Evolutionary conservation across 768 basidiomycete species (phyloP).

Genomic region (Hysterangium stoloniferum): DNA sequence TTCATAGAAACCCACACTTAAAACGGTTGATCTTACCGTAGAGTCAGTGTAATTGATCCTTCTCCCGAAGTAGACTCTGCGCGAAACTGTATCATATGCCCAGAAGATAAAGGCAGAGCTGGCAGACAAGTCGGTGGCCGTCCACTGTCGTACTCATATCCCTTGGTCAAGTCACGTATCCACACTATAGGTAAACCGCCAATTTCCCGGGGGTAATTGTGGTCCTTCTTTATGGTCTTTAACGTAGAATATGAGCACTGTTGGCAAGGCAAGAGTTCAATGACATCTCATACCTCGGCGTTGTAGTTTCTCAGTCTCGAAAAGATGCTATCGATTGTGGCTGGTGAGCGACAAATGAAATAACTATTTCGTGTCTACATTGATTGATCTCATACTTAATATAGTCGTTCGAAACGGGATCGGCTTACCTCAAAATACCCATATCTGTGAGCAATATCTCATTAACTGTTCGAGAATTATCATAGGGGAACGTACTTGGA

Average conservation of each 20-base stretch:
- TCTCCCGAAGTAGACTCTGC: slow-evolving; percentile 36
- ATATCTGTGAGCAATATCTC: slow-evolving; percentile 38
- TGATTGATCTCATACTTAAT: background rate
- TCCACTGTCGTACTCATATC: slow-evolving; percentile 56
- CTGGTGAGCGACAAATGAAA: slow-evolving; percentile 63
- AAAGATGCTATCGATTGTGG: slow-evolving; percentile 65
- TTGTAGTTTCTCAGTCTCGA: slow-evolving; percentile 51
- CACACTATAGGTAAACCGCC: slow-evolving; percentile 52
- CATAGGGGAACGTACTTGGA: slow-evolving; percentile 32
- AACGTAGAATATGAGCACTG: slow-evolving; percentile 8
- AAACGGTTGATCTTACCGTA: slow-evolving; percentile 37
- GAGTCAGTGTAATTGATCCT: slow-evolving; percentile 57
- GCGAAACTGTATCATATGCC: slow-evolving; percentile 82
- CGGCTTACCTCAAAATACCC: slow-evolving; percentile 63
- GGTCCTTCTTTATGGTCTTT: slow-evolving; percentile 16
- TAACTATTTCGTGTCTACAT: slow-evolving; percentile 73
- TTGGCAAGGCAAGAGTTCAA: background rate
- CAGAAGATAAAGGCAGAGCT: slow-evolving; percentile 59
- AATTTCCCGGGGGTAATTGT: slow-evolving; percentile 53
- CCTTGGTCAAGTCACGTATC: slow-evolving; percentile 68
- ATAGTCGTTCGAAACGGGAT: background rate
- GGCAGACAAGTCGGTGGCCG: slow-evolving; percentile 62
- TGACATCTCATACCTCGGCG: slow-evolving; percentile 24
- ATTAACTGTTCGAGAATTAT: background rate
- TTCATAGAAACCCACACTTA: background rate